phyloP scores from a whole-genome alignment of 73 alveolate genomes.

The Tetrahymena borealis region DNA sequence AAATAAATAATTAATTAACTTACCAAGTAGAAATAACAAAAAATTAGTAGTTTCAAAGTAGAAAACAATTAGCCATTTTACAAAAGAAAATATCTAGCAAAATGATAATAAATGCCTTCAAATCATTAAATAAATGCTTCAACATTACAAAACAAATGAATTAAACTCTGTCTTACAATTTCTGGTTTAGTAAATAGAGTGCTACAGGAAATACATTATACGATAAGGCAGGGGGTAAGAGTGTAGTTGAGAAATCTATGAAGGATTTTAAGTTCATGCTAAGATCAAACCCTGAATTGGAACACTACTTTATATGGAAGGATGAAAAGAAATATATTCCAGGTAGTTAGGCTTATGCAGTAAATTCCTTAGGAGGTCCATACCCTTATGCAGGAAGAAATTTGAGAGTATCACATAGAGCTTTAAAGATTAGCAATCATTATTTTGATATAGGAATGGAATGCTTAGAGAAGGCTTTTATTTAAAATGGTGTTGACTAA shows the following conservation, averaged over 20 bases:
- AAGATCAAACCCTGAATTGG: not conserved
- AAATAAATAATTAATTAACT: too few species aligned
- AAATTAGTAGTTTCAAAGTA: too few species aligned
- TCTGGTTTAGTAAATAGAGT: not conserved
- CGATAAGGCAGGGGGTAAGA: not conserved
- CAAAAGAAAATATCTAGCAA: not conserved
- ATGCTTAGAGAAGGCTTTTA: not conserved
- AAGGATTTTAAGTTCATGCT: not conserved
- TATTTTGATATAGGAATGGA: not conserved
- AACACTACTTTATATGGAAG: not conserved
- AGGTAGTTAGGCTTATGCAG: not conserved
- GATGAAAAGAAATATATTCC: not conserved
- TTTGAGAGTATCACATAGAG: not conserved
- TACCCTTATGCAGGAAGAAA: not conserved
- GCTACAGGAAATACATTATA: not conserved
- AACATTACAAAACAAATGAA: not conserved
- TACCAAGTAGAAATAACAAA: too few species aligned
- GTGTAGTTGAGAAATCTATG: not conserved
- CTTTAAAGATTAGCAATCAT: not conserved
- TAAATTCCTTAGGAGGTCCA: not conserved
- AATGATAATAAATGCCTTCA: not conserved
- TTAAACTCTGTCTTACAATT: not conserved
- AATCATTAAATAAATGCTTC: not conserved
- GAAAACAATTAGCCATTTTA: too few species aligned
- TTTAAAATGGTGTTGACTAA: not conserved